Evolutionary conservation across 257 asterid genomes (phyloP).

Genomic region (Solanum pinnatisectum): DNA sequence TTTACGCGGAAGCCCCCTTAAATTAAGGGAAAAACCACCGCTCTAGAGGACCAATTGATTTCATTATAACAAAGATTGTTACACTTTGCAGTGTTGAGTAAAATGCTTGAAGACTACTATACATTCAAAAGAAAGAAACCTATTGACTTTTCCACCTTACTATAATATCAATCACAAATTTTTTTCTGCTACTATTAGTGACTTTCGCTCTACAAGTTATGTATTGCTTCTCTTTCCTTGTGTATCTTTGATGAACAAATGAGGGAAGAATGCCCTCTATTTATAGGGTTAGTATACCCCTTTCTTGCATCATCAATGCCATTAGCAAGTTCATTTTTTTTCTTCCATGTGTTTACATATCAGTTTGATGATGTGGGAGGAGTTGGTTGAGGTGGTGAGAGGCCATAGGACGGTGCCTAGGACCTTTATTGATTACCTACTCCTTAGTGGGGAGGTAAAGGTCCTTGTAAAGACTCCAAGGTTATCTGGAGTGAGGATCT

Average conservation of each 20-base stretch:
- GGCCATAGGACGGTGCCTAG: neutral
- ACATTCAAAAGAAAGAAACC: neutral
- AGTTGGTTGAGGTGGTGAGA: neutral
- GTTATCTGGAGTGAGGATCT: neutral
- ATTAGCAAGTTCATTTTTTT: neutral
- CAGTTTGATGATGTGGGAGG: neutral
- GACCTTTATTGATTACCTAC: neutral
- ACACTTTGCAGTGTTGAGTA: neutral
- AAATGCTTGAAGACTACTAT: neutral
- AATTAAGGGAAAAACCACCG: neutral
- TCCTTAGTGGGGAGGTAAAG: neutral
- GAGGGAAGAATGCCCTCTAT: neutral
- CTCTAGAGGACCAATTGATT: neutral
- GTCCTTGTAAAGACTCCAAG: neutral
- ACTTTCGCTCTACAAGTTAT: neutral
- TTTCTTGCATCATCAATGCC: neutral
- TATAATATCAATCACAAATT: neutral
- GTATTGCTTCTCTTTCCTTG: neutral
- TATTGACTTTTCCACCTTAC: neutral
- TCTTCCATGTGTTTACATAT: neutral
- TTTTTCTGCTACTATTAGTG: neutral
- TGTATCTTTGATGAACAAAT: neutral
- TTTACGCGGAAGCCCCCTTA: neutral
- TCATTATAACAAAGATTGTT: neutral
- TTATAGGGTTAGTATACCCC: neutral